phyloP scores from a whole-genome alignment of 208 protist genomes.

The Trichomonas gallinae region DNA sequence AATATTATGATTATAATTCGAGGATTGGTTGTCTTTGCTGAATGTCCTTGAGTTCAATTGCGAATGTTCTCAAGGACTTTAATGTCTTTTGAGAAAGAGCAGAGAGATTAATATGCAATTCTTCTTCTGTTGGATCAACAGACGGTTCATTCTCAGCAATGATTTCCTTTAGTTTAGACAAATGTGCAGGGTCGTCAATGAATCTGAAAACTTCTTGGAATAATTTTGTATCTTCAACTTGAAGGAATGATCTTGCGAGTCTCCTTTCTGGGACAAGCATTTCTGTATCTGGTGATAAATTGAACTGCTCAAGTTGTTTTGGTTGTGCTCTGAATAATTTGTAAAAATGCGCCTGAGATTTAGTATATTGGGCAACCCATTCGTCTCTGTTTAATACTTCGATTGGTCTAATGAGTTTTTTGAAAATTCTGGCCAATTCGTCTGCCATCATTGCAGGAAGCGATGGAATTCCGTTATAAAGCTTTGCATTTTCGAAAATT shows the following conservation, averaged over 20 bases:
- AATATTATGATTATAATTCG: background rate
- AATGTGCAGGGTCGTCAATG: background rate
- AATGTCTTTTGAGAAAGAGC: background rate
- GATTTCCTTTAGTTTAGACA: background rate
- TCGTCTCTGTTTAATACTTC: background rate
- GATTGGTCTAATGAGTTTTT: background rate
- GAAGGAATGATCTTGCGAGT: background rate
- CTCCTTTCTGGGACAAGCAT: background rate
- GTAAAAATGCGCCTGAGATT: background rate
- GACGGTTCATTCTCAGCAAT: background rate
- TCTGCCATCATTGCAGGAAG: background rate
- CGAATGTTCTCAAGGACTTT: background rate
- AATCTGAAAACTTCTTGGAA: background rate
- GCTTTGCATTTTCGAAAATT: background rate
- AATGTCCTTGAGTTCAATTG: background rate
- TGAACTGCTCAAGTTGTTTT: background rate
- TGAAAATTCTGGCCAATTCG: background rate
- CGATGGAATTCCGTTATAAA: background rate
- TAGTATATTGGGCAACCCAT: background rate
- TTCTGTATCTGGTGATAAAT: conserved; percentile 4
- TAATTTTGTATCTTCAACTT: background rate
- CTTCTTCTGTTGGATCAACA: background rate
- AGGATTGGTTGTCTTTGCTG: background rate
- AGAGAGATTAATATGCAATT: background rate
- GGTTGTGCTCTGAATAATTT: background rate